Base-by-base conservation (phyloP, 352 stramenopile species). In the Phytophthora podocarpi region DNA sequence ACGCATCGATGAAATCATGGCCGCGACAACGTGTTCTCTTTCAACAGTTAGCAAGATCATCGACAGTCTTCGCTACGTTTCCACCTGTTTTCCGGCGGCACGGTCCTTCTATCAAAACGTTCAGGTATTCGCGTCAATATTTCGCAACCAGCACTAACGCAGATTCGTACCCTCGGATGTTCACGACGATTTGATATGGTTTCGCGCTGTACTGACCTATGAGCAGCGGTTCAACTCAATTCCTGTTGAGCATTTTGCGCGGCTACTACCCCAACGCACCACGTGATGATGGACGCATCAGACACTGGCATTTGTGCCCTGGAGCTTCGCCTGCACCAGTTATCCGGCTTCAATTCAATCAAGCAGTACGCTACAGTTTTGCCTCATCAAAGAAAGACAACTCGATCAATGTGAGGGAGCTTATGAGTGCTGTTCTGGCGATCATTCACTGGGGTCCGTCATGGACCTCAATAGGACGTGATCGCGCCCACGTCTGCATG, bases 31-130 rank as follows among this genome's bases (percentile, higher is more conserved):
- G 3, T 32, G 31, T 5, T 34, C 28, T 21, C 11, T 21, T 5
- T 54, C 42, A 7, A 15, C 8, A 16, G 9, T 53, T 2, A 54
- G n/a, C 12, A 52, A 62, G 18, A 23, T 53, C 1, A 12, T 63
- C n/a, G 43, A 16, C 8, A 54, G 39, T 7, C 26, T 66, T n/a
- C 41, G 48, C 0, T 50, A 66, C 15, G 41, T 66, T 0, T 20
- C 40, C 2, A 54, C 32, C 4, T 66, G 57, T 18, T 66, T 66
- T 12, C 41, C 57, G 1, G 16, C 57, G 1, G 31, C 37, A 0
- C 18, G 46, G 47, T 3, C 57, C 13, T 66, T 66, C 28, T 59
- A 55, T n/a, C 48, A 59, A 43, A 39, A 46, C 6, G 11, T 50
- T 2, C 40, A 66, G n/a, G 21, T 21, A 1, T 64, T 59, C 8